Conservation (phyloP, 78 protist genomes). For the Mantamonas sphyraenae region DNA sequence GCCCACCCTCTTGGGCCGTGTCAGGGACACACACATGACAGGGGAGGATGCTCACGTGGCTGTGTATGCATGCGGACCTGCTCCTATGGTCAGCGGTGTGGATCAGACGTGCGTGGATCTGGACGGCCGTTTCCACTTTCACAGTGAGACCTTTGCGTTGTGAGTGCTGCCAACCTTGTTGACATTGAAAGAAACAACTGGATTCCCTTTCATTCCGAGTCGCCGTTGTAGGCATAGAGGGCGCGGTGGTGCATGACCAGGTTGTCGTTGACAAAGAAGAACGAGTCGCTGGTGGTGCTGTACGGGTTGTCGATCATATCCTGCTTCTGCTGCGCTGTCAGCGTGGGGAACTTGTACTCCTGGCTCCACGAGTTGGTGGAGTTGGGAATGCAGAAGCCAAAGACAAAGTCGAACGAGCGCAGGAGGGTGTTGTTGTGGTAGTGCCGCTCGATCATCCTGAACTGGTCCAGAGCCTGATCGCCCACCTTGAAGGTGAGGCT, state of each 20-base stretch:
- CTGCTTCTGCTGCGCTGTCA: slow-evolving; percentile 5
- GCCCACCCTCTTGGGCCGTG: too few relatives aligned
- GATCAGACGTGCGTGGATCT: too few relatives aligned
- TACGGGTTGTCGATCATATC: slow-evolving; percentile 41
- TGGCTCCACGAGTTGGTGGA: slow-evolving; percentile 57
- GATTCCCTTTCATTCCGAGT: not conserved
- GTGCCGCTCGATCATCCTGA: slow-evolving; percentile 81
- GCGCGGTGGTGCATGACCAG: slow-evolving; percentile 84
- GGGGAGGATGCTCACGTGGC: too few relatives aligned
- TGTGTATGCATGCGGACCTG: too few relatives aligned
- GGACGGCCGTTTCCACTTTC: too few relatives aligned
- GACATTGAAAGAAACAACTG: too few relatives aligned
- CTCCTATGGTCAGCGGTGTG: too few relatives aligned
- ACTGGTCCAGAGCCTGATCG: slow-evolving; percentile 32
- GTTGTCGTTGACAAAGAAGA: slow-evolving; percentile 60
- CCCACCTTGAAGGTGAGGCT: slow-evolving; percentile 59
- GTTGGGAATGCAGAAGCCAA: slow-evolving; percentile 77
- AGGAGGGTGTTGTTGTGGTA: slow-evolving; percentile 58
- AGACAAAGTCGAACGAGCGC: slow-evolving; percentile 61
- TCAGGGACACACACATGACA: too few relatives aligned
- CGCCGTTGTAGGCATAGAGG: slow-evolving; percentile 19
- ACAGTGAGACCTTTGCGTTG: too few relatives aligned
- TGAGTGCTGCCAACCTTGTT: too few relatives aligned
- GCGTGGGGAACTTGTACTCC: slow-evolving; percentile 48
- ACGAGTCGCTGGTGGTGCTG: slow-evolving; percentile 59